A percentile compares a stretch with the other conserved stretches of the same genome.
phyloP scores from a whole-genome alignment of 2,329 filamentous ascomycete species.

The Aspergillus clavatus region DNA sequence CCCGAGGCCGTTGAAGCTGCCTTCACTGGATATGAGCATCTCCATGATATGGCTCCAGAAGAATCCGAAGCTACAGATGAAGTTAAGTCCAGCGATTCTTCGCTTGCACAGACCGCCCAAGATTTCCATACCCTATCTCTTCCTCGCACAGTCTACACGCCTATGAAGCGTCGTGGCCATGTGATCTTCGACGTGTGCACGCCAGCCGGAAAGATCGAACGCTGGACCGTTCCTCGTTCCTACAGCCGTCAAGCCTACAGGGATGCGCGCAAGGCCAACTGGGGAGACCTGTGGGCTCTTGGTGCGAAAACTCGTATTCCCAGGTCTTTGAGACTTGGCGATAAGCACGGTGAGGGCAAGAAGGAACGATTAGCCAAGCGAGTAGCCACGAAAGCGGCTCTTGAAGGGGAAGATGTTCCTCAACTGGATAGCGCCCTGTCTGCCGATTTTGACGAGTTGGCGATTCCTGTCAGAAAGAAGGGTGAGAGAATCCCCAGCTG shows the following conservation, averaged over 20 bases:
- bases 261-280: conserved; percentile 81
- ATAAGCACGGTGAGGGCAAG: conserved; percentile 37
- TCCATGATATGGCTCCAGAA: conserved; percentile 25
- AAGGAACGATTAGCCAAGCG: conserved; percentile 38
- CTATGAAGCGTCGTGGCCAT: conserved; percentile 83
- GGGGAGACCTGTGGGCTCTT: conserved; percentile 94
- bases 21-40: conserved; percentile 65
- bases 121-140: conserved; percentile 59
- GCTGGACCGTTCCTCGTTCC: conserved; percentile 84
- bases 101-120: conserved; percentile 15
- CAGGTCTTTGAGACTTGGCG: conserved; percentile 58
- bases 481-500: conserved; percentile 36
- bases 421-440: neutral
- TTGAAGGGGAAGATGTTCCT: conserved; percentile 22
- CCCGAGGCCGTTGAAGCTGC: conserved; percentile 58
- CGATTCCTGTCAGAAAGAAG: conserved; percentile 26
- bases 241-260: conserved; percentile 79
- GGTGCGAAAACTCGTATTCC: conserved; percentile 79
- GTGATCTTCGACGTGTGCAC: conserved; percentile 90
- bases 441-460: conserved; percentile 9
- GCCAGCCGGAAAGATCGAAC: conserved; percentile 75
- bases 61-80: conserved; percentile 11
- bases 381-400: conserved; percentile 25
- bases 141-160: conserved; percentile 71
- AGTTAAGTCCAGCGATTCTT: conserved; percentile 1